These are phyloP conservation scores for Halenospora varia DNA, from an alignment of 495 filamentous ascomycete species.

Conservation along the genomic window DNA sequence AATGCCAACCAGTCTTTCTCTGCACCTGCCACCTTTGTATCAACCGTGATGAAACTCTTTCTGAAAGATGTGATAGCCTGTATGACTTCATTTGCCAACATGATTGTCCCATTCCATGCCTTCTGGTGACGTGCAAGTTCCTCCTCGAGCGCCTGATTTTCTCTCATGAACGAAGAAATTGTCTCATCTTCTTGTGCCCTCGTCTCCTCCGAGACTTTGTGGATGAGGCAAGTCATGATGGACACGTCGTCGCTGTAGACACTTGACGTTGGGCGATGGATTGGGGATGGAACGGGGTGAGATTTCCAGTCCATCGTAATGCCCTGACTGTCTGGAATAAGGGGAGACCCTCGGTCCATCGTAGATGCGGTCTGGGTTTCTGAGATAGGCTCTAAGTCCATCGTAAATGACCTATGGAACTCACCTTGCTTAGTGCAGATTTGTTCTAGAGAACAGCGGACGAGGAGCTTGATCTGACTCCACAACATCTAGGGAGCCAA, in stretches of 20 bases:
- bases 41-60: constrained; percentile 9
- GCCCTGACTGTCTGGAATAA: constrained; percentile 1
- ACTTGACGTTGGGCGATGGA: constrained; percentile 6
- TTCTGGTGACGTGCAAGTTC: constrained; percentile 5
- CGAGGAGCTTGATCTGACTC: too few species aligned
- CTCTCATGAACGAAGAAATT: constrained; percentile 11
- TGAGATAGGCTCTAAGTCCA: too few species aligned
- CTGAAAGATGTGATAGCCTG: not conserved
- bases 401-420: too few species aligned
- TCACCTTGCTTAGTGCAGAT: too few species aligned
- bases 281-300: constrained; percentile 3
- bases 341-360: not conserved
- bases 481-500: too few species aligned
- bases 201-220: constrained; percentile 10
- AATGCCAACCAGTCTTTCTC: constrained; percentile 17
- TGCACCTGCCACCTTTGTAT: constrained; percentile 6
- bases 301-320: constrained; percentile 5
- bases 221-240: constrained; percentile 9
- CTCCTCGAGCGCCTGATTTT: constrained; percentile 11
- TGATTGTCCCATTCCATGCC: constrained; percentile 2
- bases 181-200: constrained; percentile 12
- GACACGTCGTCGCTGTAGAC: constrained; percentile 11
- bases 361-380: too few species aligned
- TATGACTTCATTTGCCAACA: not conserved
- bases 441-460: too few species aligned